phyloP scores from a whole-genome alignment of 805 yeast species.

The Monosporozyma aerobia region DNA sequence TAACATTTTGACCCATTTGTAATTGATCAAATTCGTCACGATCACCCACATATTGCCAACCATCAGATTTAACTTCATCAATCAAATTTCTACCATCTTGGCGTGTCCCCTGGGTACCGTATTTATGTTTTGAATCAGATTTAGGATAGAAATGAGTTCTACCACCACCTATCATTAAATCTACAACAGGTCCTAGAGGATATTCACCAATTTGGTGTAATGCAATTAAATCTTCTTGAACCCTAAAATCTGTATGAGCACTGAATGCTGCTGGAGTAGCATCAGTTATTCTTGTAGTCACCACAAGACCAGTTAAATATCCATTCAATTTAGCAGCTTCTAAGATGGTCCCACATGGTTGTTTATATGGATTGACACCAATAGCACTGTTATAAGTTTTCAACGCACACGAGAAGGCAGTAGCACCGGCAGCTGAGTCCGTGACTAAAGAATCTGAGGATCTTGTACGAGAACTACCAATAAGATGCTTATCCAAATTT shows the following conservation, averaged over 20 bases:
- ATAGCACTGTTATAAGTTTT: slow-evolving; percentile 88
- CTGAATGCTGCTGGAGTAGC: slow-evolving; percentile 93
- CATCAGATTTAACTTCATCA: slow-evolving; percentile 38
- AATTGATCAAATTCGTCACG: slow-evolving; percentile 50
- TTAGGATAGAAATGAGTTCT: slow-evolving; percentile 69
- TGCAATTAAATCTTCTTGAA: slow-evolving; percentile 78
- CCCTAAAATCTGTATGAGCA: slow-evolving; percentile 66
- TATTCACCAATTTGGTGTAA: slow-evolving; percentile 77
- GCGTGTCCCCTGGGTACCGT: slow-evolving; percentile 47
- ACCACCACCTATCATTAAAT: slow-evolving; percentile 86
- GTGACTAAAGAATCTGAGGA: slow-evolving; percentile 72
- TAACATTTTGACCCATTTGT: slow-evolving; percentile 49
- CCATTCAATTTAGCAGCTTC: slow-evolving; percentile 83
- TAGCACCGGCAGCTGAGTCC: slow-evolving; percentile 96
- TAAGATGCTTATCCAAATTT: slow-evolving; percentile 54
- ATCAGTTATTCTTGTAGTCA: slow-evolving; percentile 85
- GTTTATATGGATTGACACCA: slow-evolving; percentile 59
- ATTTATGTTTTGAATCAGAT: slow-evolving; percentile 14
- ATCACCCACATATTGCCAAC: slow-evolving; percentile 63
- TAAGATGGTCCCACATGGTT: slow-evolving; percentile 81
- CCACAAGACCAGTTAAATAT: slow-evolving; percentile 80
- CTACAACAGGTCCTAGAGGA: slow-evolving; percentile 71
- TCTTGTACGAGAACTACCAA: slow-evolving; percentile 81
- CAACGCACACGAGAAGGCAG: slow-evolving; percentile 79
- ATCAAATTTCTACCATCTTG: slow-evolving; percentile 61